Base-by-base conservation (phyloP, 768 basidiomycete species). In the Phylloporus arenicola region DNA sequence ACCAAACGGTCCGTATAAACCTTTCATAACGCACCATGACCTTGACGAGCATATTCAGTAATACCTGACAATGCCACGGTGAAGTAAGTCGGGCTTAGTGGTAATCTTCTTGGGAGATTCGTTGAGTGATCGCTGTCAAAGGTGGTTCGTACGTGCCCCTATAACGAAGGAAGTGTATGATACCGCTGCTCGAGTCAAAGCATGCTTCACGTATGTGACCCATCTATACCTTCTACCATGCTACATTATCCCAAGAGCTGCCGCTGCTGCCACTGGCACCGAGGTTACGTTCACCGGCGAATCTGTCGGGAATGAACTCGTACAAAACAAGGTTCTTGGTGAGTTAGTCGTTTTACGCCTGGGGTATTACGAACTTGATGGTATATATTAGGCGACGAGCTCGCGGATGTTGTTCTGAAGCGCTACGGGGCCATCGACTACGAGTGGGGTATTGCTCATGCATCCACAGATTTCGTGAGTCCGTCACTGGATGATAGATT, bases 401-500 rank as follows among this genome's bases (percentile, higher is more conserved):
- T 88, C 29, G 80, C 79, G 0, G 75, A 78, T 43, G 73, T 86
- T 34, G 75, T 81, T 30, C 67, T 75, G 16, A 81, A 78, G 53
- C 79, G 79, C 48, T 85, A 82, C 51, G 86, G 84, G 0, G 67
- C 68, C 3, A 72, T 85, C 48, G 82, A 85, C 61, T 78, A 82
- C 58, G 76, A 78, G 52, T 82, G 79, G 75, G 83, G 87, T 39
- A 85, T 85, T 57, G 68, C 71, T 6, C 75, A 75, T 40, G 88
- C 86, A 12, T 91, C 87, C 5, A 91, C 89, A 3, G 89, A 91
- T 63, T 91, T 92, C 55, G 89, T 89, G 57, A 71, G 85, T 70
- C 6, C 14, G 27, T 31, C 37, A 12, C 2, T 29, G 22, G 16
- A 33, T 11, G n/a, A 34, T 44, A 3, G 20, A 25, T 30, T 31